phyloP scores from a whole-genome alignment of 805 yeast genomes.

The Pichia nanzhaoensis region DNA sequence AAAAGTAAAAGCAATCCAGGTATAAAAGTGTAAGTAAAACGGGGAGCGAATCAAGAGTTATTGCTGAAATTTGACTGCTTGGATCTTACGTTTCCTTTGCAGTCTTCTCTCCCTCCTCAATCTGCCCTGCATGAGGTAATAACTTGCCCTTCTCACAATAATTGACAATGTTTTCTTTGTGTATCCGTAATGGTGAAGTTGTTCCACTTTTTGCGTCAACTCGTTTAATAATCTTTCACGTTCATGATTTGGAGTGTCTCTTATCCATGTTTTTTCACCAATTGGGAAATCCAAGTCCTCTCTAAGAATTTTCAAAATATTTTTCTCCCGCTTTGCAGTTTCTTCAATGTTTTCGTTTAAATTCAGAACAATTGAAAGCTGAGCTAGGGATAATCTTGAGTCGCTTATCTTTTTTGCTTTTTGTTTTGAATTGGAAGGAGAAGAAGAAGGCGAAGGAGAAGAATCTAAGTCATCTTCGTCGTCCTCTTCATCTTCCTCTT shows the following conservation, averaged over 20 bases:
- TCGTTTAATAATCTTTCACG: slow-evolving; percentile 43
- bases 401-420: slow-evolving; percentile 30
- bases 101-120: slow-evolving; percentile 61
- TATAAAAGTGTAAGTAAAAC: neutral
- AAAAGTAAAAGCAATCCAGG: too few relatives aligned
- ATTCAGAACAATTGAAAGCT: slow-evolving; percentile 45
- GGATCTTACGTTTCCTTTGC: slow-evolving; percentile 16
- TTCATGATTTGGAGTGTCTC: slow-evolving; percentile 58
- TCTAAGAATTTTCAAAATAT: slow-evolving; percentile 45
- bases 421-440: neutral
- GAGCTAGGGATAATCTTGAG: slow-evolving; percentile 52
- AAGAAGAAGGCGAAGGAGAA: neutral
- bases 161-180: slow-evolving; percentile 54
- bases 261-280: slow-evolving; percentile 78
- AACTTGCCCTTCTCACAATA: slow-evolving; percentile 74
- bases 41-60: too few relatives aligned
- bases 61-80: neutral
- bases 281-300: slow-evolving; percentile 60
- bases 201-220: slow-evolving; percentile 41
- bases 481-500: neutral
- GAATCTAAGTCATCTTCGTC: neutral
- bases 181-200: slow-evolving; percentile 46
- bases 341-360: slow-evolving; percentile 44
- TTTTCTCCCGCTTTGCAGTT: slow-evolving; percentile 49
- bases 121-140: slow-evolving; percentile 72